Base-by-base conservation (phyloP, 2,329 filamentous ascomycete genomes). In the Colletotrichum lini region DNA sequence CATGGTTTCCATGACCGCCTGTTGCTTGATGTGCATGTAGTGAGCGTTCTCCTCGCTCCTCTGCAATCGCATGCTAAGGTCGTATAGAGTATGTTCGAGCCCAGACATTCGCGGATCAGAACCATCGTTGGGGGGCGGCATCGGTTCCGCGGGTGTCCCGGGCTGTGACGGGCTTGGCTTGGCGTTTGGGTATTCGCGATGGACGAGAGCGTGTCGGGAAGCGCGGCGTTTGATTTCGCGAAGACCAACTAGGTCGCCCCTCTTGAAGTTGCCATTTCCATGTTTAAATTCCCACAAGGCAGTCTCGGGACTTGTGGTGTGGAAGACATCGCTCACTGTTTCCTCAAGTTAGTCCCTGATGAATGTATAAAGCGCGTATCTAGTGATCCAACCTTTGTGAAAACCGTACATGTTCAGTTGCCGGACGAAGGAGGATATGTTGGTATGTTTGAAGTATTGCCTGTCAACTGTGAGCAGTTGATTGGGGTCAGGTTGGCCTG, bases 321-420 rank as follows among this genome's bases (percentile, higher is more conserved):
- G 96, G 79, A 98, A 99, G 26, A 98, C 96, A 80, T 99, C 96
- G 85, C 96, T 98, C 77, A 98, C 96, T 98, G 77, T 53, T 52
- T 13, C 52, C 65, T 71, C 80, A 61, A 79, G 76, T 64, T 40
- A 72, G 61, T 61, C n/a, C 26, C 18, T 16, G 45, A 15, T 40
- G 40, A 18, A 18, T 3, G 26, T 12, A 16, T 26, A 16, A 3
- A 26, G 15, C 3, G 12, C 65, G 61, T 75, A 67, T 54, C 3
- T 26, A 47, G 35, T 47, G 40, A 23, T 75, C 80, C 57, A 76
- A 97, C 95, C 95, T 93, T 99, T 99, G 81, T 99, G 96, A 82
- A 99, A 99, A 8, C 96, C 96, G 77, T 99, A 99, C 96, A 99
- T 99, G 80, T 99, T 99, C 61, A 99, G 84, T 83, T 99, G 96